Evolutionary conservation across 495 filamentous ascomycete species (phyloP), one percentile per base, ranked within the genome.

Genomic region (Hypoxylon rickii): DNA sequence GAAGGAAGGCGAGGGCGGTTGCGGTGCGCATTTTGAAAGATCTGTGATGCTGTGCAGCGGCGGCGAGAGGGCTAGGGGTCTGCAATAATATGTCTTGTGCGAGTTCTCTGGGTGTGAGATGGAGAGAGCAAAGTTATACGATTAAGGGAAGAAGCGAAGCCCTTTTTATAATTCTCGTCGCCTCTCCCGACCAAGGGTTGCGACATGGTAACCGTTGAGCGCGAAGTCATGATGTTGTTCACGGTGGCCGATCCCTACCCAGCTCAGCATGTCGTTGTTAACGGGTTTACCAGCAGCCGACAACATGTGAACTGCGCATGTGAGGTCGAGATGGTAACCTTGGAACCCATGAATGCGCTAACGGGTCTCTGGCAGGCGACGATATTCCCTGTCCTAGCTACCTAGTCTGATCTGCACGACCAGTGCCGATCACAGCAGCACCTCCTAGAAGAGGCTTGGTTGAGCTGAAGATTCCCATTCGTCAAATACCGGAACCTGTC

Each of bases 1-100:
- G 66, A 43, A 69, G 40, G 7, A 61, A 58, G 34, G 66, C 64
- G 33, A 69, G 46, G 21, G 54, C 45, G 12, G 58, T 45, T 16
- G 55, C 16, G 10, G 64, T 55, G 33, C 61, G 64, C 66, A 69
- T 69, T 24, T 64, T 65, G 54, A 40, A 36, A 10, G 34, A 26
- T 39, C 3, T 34, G 32, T 13, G 13, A 15, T 33, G 38, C 0
- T 6, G 32, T 16, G 12, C 40, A 32, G 26, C 6, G 11, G 26
- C 26, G 39, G n/a, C 11, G 17, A 10, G 13, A 17, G 3, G 18
- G 5, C n/a, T 13, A 38, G 7, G 7, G 34, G 18, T 38, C 3
- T 34, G 5, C n/a, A n/a, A n/a, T n/a, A n/a, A n/a, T n/a, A n/a
- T n/a, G n/a, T n/a, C n/a, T n/a, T n/a, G n/a, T n/a, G n/a, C n/a